Evolutionary conservation across 2,329 filamentous ascomycete species (phyloP).

Genomic region (Pseudonectria buxi): DNA sequence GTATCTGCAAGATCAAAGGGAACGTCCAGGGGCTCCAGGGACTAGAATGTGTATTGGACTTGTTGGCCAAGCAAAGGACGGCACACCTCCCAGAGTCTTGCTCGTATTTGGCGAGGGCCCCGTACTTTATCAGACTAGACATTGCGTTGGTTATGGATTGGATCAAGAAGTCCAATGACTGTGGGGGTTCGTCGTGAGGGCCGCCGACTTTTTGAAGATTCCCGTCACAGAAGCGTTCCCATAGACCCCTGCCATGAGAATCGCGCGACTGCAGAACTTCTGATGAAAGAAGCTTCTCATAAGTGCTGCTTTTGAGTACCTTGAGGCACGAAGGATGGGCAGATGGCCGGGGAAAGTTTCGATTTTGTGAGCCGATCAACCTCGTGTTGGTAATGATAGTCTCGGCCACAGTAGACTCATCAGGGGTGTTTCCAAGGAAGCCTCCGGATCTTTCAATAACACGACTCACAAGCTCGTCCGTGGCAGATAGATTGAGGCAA

Average conservation of each 20-base stretch:
- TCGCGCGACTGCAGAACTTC: conserved; percentile 17
- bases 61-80: conserved; percentile 7
- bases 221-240: conserved; percentile 19
- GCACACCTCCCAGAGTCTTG: conserved; percentile 10
- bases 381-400: conserved; percentile 23
- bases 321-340: conserved; percentile 19
- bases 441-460: conserved; percentile 18
- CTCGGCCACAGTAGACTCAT: conserved; percentile 21
- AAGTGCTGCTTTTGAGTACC: conserved; percentile 6
- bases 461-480: conserved; percentile 12
- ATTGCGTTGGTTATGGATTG: conserved; percentile 10
- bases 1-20: background rate
- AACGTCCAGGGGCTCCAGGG: conserved; percentile 2
- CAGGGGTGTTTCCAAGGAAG: conserved; percentile 6
- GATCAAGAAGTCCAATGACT: conserved; percentile 9
- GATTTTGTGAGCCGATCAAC: background rate
- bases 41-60: background rate
- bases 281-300: conserved; percentile 17
- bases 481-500: conserved; percentile 20
- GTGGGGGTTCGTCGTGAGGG: conserved; percentile 3
- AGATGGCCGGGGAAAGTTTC: conserved; percentile 2
- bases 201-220: conserved; percentile 9
- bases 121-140: conserved; percentile 7
- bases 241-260: conserved; percentile 11
- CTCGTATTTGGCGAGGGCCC: conserved; percentile 12